Base-by-base conservation (phyloP, 2,329 filamentous ascomycete genomes). In the Curvularia spicifera region DNA sequence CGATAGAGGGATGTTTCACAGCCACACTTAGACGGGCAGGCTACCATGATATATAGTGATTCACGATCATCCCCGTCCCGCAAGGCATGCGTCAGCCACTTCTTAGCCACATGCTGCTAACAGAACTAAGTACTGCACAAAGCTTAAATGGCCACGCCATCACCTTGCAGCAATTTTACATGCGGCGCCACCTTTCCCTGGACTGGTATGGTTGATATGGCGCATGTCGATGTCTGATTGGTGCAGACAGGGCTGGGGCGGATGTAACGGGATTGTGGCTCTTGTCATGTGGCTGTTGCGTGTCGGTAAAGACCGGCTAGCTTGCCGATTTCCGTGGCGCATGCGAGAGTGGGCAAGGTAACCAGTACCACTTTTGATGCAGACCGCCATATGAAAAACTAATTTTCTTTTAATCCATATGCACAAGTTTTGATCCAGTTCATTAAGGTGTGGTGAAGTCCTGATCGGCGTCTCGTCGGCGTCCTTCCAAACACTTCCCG, bases 41-140 rank as follows among this genome's bases (percentile, higher is more conserved):
- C 1, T 47, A 52, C 42, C 29, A 46, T 29, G 40, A 63, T 51
- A 63, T 57, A 51, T 57, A 53, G 24, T 63, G 33, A 40, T 40
- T 49, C 22, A 48, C 48, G 45, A 44, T 18, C 10, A 8, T 12
- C 9, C 29, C 50, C 44, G 18, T 39, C 39, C 39, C 31, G 35
- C 53, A 57, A 56, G 55, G 61, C 53, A 60, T 51, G 59, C 54
- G 46, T 60, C 56, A 62, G 61, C 56, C 58, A 65, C 55, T 42
- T 35, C 39, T 51, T 47, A 57, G 49, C 53, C 54, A 60, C 51
- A 60, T 48, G 29, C 40, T 33, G 42, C 52, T 45, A 43, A 28
- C 51, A 39, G 44, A 44, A 54, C 44, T 44, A 44, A 44, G 26
- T 44, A 40, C 44, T 46, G 45, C 48, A 40, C 39, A 56, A 62